These are phyloP conservation scores for Gymnopilus junonius DNA, from an alignment of 768 basidiomycete genomes.

Conservation along the genomic window DNA sequence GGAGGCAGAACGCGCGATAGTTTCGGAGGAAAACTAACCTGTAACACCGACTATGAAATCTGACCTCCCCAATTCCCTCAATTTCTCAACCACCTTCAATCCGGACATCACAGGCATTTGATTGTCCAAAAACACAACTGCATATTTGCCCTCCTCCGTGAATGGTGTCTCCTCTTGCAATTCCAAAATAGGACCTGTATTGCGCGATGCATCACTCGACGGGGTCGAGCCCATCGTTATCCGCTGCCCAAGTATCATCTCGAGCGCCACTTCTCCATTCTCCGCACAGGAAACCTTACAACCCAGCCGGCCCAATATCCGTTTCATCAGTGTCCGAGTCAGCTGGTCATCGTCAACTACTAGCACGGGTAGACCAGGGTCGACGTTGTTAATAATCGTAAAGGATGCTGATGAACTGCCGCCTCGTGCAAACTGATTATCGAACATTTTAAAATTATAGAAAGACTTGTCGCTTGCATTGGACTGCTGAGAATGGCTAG, in stretches of 20 bases:
- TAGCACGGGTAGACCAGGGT: conserved; percentile 63
- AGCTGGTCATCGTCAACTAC: conserved; percentile 86
- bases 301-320: conserved; percentile 78
- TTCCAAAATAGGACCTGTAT: conserved; percentile 43
- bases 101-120: conserved; percentile 88
- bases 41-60: conserved; percentile 89
- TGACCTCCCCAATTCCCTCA: conserved; percentile 64
- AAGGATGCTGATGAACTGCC: conserved; percentile 44
- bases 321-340: conserved; percentile 80
- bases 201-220: conserved; percentile 40
- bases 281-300: conserved; percentile 82
- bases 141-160: conserved; percentile 42
- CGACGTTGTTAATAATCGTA: conserved; percentile 43
- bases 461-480: conserved; percentile 25
- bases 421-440: conserved; percentile 39
- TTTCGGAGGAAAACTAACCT: conserved; percentile 40
- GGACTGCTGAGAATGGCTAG: conserved; percentile 28
- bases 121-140: conserved; percentile 64
- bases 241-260: conserved; percentile 61
- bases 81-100: conserved; percentile 62
- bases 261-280: conserved; percentile 79
- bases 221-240: conserved; percentile 36
- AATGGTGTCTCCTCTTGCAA: conserved; percentile 26
- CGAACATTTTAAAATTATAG: conserved; percentile 41
- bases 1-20: background rate